Evolutionary conservation across 2,329 filamentous ascomycete species (phyloP).

Genomic region (Trichophyton schoenleinii): DNA sequence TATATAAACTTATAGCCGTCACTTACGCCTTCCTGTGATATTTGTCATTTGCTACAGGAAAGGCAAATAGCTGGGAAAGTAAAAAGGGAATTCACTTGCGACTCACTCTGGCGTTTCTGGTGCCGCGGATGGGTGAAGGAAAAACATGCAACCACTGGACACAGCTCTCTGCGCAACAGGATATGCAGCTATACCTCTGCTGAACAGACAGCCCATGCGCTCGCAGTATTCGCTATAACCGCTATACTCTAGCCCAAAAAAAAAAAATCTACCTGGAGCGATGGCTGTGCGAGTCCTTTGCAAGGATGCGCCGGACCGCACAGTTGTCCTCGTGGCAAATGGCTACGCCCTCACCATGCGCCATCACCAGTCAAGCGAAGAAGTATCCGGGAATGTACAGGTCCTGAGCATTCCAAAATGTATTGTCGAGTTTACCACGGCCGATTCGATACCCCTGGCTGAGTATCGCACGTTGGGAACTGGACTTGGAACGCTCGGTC

Average conservation of each 20-base stretch:
- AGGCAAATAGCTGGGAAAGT: background rate
- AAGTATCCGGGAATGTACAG: constrained; percentile 16
- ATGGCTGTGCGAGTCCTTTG: constrained; percentile 67
- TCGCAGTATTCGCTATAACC: background rate
- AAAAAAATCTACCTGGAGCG: background rate
- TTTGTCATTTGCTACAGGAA: background rate
- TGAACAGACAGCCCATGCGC: background rate
- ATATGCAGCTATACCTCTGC: background rate
- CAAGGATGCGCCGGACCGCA: constrained; percentile 73
- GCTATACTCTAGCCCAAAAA: background rate
- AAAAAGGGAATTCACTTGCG: background rate
- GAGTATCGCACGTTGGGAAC: constrained; percentile 68
- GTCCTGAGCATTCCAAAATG: constrained; percentile 45
- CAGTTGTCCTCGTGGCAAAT: constrained; percentile 71
- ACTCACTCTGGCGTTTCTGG: background rate
- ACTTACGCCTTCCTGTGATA: background rate
- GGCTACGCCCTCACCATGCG: constrained; percentile 75
- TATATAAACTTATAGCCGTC: background rate
- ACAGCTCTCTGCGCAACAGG: background rate
- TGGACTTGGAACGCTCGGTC: constrained; percentile 73
- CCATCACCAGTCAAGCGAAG: constrained; percentile 49
- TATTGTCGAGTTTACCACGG: constrained; percentile 73
- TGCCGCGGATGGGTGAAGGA: background rate
- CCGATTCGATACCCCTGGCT: constrained; percentile 49
- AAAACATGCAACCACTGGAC: background rate